phyloP scores from a whole-genome alignment of 495 filamentous ascomycete species.

The Penicillium crystallinum region DNA sequence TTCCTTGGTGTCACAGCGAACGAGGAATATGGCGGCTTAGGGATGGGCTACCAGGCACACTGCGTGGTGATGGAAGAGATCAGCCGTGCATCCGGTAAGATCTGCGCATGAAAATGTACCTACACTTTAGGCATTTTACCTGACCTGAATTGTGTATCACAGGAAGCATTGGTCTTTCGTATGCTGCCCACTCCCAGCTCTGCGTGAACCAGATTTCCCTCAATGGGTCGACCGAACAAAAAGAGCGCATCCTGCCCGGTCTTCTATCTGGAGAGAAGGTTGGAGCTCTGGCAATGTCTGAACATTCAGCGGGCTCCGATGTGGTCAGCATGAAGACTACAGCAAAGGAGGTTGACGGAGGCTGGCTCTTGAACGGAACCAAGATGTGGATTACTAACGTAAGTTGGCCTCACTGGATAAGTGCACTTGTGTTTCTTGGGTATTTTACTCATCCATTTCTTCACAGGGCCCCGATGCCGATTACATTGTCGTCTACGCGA shows the following conservation, averaged over 20 bases:
- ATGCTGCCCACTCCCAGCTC: slow-evolving; percentile 93
- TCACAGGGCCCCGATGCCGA: slow-evolving; percentile 81
- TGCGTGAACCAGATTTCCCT: slow-evolving; percentile 96
- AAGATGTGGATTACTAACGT: slow-evolving; percentile 99
- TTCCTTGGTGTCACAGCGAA: slow-evolving; percentile 92
- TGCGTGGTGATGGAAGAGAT: slow-evolving; percentile 95
- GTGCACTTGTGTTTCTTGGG: no score
- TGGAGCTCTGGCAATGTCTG: slow-evolving; percentile 92
- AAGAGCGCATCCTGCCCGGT: slow-evolving; percentile 70
- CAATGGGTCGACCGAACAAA: slow-evolving; percentile 78
- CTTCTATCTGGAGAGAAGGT: slow-evolving; percentile 78
- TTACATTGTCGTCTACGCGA: slow-evolving; percentile 87
- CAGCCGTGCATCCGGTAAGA: slow-evolving; percentile 57
- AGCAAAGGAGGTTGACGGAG: slow-evolving; percentile 75
- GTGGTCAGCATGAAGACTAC: slow-evolving; percentile 93
- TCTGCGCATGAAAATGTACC: no score
- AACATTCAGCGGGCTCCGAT: slow-evolving; percentile 85
- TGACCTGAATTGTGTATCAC: neutral
- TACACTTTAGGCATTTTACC: neutral
- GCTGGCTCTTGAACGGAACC: slow-evolving; percentile 79
- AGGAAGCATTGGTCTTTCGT: slow-evolving; percentile 87
- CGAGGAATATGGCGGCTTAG: slow-evolving; percentile 86
- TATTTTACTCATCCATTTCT: neutral
- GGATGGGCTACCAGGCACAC: slow-evolving; percentile 95
- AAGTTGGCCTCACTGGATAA: slow-evolving; percentile 11